phyloP scores from a whole-genome alignment of 2,329 filamentous ascomycete species.

The Fulvia fulva region DNA sequence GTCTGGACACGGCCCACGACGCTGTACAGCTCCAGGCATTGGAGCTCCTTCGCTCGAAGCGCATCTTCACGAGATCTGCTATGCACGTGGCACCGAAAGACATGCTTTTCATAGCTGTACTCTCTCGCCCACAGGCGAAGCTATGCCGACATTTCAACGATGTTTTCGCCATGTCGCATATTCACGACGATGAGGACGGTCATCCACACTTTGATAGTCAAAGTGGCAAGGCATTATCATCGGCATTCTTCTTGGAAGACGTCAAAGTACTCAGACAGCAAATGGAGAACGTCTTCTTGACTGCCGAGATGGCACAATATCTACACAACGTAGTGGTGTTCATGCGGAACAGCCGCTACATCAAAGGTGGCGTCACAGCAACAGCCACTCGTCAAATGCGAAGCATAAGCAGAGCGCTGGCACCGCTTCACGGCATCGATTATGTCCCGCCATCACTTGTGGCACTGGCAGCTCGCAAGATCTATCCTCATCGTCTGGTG shows the following conservation, averaged over 20 bases:
- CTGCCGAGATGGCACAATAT: conserved; percentile 76
- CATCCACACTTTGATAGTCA: conserved; percentile 67
- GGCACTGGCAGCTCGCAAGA: conserved; percentile 74
- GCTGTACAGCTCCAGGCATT: conserved; percentile 77
- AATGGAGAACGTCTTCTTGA: conserved; percentile 58
- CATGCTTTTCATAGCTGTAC: conserved; percentile 76
- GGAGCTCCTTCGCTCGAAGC: conserved; percentile 72
- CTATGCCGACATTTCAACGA: conserved; percentile 60
- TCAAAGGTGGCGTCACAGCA: conserved; percentile 73
- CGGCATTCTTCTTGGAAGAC: conserved; percentile 29
- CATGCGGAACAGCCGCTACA: conserved; percentile 80
- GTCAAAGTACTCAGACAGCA: conserved; percentile 60
- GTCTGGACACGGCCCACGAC: conserved; percentile 69
- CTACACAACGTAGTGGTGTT: conserved; percentile 84
- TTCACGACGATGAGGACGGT: conserved; percentile 68
- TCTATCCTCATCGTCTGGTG: conserved; percentile 79
- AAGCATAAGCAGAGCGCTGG: conserved; percentile 57
- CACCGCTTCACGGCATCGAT: conserved; percentile 73
- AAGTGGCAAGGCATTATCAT: conserved; percentile 34
- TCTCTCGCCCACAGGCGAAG: conserved; percentile 32
- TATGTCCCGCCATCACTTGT: conserved; percentile 84
- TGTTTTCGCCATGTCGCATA: conserved; percentile 82
- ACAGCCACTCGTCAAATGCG: conserved; percentile 72
- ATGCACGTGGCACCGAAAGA: conserved; percentile 70
- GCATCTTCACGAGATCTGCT: conserved; percentile 71